Evolutionary conservation across 176 grass and related monocot species (phyloP), one percentile per base, ranked within the genome.

Genomic region (Ampelocalamus luodianensis): DNA sequence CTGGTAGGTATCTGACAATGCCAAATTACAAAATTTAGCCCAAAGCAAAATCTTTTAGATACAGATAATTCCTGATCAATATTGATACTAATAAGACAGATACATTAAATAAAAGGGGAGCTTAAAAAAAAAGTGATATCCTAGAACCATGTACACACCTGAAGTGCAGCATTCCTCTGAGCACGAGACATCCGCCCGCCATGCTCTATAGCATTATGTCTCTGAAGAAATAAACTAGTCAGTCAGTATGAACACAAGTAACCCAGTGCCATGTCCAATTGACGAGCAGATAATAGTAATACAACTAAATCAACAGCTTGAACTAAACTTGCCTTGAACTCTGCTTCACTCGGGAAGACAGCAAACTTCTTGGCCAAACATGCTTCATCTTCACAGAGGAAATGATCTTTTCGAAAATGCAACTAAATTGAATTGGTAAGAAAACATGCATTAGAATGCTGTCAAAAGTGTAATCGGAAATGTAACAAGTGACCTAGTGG

Each of bases 191-290:
- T 94, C 50, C 88, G 40, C 32, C 93, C 91, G 6, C 93, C 93
- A 76, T 99, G 96, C 81, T 94, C 96, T 34, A 94, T 79, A 43
- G 93, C 82, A 94, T 99, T 96, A 94, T 99, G 96, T 65, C 96
- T 94, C 96, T 99, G 82, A 42, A 85, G 45, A 90, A 87, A 79
- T 51, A 68, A 83, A 80, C 23, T 34, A 74, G 17, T 18, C 45
- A 79, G 17, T 48, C 45, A 79, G 17, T 48, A 78, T 44, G 27
- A 54, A 43, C 0, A 72, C 9, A 68, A 65, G 26, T 10, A 79
- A 55, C 17, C 39, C 13, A 18, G 38, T 51, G 37, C 8, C 24
- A 71, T 78, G 23, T 77, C 11, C 29, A 46, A 16, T 56, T 8
- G 23, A 43, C 0, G 23, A 65, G 17, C 22, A 23, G 18, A 48